Evolutionary conservation across 192 early-diverging fungal species (phyloP).

Genomic region (Umbelopsis sp.): DNA sequence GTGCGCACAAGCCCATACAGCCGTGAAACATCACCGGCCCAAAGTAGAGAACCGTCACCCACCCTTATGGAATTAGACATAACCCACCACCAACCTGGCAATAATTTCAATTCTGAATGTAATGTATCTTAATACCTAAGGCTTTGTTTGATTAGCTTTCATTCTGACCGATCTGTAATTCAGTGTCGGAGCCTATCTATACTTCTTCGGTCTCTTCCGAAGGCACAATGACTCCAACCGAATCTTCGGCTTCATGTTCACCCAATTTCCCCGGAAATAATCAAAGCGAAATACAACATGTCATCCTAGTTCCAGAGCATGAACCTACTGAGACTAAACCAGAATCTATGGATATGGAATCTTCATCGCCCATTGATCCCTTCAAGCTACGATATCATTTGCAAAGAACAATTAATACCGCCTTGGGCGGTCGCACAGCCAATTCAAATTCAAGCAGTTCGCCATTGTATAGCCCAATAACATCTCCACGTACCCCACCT

Average conservation of each 20-base stretch:
- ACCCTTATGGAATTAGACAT: background rate
- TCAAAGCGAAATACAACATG: background rate
- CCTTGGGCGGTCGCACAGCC: background rate
- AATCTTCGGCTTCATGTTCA: slow-evolving; percentile 8
- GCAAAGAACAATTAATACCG: slow-evolving; percentile 2
- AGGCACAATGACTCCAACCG: slow-evolving; percentile 10
- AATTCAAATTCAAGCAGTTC: background rate
- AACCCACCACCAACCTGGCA: background rate
- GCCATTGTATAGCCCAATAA: background rate
- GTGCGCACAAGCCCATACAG: slow-evolving; percentile 1
- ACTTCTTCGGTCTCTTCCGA: slow-evolving; percentile 8
- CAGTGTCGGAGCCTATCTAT: slow-evolving; percentile 3
- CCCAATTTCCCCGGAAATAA: slow-evolving; percentile 1
- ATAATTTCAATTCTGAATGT: background rate
- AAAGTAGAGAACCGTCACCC: slow-evolving; percentile 12
- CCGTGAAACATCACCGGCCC: background rate
- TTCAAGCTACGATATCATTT: slow-evolving; percentile 9
- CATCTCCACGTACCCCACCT: slow-evolving; percentile 10
- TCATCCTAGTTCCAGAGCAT: background rate
- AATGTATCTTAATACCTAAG: background rate
- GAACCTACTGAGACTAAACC: background rate
- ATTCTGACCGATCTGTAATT: no score
- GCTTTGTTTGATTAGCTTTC: no score
- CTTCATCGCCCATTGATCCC: background rate
- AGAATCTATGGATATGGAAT: background rate